Percentiles rank a stretch among this genome's conserved stretches.
Evolutionary conservation across 2,329 filamentous ascomycete genomes (phyloP).

Genomic region (Magnaporthales sp.): DNA sequence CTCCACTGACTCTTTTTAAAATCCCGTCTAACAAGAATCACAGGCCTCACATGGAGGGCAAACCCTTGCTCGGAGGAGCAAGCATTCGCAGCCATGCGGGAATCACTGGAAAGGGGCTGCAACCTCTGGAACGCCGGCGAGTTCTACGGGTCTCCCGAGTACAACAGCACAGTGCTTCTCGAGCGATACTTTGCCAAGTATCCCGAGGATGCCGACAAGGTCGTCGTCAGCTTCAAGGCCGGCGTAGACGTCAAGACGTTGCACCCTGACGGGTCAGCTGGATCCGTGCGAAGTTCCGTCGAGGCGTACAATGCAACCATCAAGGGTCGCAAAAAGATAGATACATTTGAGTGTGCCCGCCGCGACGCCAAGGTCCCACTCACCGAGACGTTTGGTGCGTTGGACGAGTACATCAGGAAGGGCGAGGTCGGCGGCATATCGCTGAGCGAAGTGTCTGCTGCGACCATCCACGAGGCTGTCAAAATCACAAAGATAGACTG

Average conservation of each 20-base stretch:
- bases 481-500: slow-evolving; percentile 33
- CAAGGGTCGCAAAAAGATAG: slow-evolving; percentile 49
- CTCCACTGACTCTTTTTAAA: neutral
- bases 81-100: slow-evolving; percentile 45
- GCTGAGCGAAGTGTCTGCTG: slow-evolving; percentile 41
- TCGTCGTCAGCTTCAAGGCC: slow-evolving; percentile 57
- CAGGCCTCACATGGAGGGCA: slow-evolving; percentile 35
- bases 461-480: slow-evolving; percentile 38
- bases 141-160: slow-evolving; percentile 52
- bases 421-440: slow-evolving; percentile 43
- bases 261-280: slow-evolving; percentile 54
- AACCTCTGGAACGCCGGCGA: slow-evolving; percentile 56
- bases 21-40: slow-evolving; percentile 1
- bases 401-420: slow-evolving; percentile 40
- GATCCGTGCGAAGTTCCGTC: slow-evolving; percentile 45
- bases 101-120: slow-evolving; percentile 33
- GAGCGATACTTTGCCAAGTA: slow-evolving; percentile 54
- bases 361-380: slow-evolving; percentile 42
- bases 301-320: slow-evolving; percentile 44
- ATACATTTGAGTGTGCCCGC: slow-evolving; percentile 51
- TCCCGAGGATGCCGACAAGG: slow-evolving; percentile 53
- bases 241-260: slow-evolving; percentile 55
- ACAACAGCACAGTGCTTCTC: slow-evolving; percentile 50
- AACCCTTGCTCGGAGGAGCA: slow-evolving; percentile 32
- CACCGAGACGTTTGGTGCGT: slow-evolving; percentile 30